Evolutionary conservation across 2,329 filamentous ascomycete genomes (phyloP), one percentile per base, ranked within the genome.

Genomic region (Alternaria brassicicola): DNA sequence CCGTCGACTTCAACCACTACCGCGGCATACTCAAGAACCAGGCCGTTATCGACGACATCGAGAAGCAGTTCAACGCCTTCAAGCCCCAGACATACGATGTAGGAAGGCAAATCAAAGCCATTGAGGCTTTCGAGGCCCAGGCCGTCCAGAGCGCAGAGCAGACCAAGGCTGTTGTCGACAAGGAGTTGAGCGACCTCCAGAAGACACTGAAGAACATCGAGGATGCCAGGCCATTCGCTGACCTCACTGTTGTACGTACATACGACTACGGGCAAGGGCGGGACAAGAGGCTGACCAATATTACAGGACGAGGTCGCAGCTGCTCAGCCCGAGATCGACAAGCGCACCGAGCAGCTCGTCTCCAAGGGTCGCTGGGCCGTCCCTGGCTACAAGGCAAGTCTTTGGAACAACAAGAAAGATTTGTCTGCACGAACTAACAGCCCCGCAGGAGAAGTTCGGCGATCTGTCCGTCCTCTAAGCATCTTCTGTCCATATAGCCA

Each of bases 331-430:
- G 94, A 96, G 70, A 97, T 99, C 80, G 94, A 98, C 84, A 89
- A 97, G 88, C 96, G 96, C 87, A 97, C 94, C 73, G 84, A 89
- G 75, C 89, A 95, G 83, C 88, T 99, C 79, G 93, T 99, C 68
- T 92, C 92, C 81, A 97, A 96, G 89, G 94, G 94, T 80, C 92
- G 93, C 88, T 99, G 95, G 95, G 87, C 89, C 84, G 93, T 97
- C 77, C 93, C 95, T 66, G 95, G 95, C 79, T 99, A 99, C 91
- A 97, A 97, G 92, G 94, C 94, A 84, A 74, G 89, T 81, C 48
- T 62, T 15, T 31, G 25, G 25, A 12, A 10, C 25, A 15, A 19
- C 45, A 9, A 9, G 36, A 17, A 15, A 10, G 6, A 6, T 13
- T 15, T 9, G 4, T 1, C 15, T 17, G 23, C 38, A n/a, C 41